These are phyloP conservation scores for Solanum hybrid DNA, from an alignment of 305 asterid genomes.

Conservation along the genomic window DNA sequence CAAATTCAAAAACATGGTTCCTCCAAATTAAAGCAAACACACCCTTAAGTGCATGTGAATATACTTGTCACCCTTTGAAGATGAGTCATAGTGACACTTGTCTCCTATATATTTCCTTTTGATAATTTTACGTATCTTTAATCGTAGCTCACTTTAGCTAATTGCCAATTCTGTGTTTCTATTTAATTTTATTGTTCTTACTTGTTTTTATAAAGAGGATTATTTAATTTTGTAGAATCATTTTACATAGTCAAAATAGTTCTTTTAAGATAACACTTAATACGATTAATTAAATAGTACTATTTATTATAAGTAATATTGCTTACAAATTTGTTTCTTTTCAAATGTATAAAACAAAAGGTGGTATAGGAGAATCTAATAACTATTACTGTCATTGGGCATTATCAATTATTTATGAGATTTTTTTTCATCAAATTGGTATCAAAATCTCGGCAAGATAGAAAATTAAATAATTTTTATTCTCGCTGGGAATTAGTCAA, in stretches of 20 bases:
- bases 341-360: neutral
- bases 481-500: neutral
- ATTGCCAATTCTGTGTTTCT: neutral
- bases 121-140: neutral
- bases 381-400: neutral
- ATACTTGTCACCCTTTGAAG: neutral
- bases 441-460: neutral
- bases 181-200: neutral
- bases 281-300: neutral
- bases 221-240: neutral
- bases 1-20: neutral
- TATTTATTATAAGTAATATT: too few species aligned
- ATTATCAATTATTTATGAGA: neutral
- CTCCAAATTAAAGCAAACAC: neutral
- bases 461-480: too few species aligned
- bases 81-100: neutral
- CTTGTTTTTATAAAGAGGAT: neutral
- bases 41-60: neutral
- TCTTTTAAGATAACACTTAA: too few species aligned
- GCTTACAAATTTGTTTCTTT: neutral
- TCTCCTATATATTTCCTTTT: neutral
- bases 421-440: neutral
- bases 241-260: neutral
- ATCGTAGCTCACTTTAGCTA: neutral
- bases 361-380: neutral